A percentile compares a stretch with the other conserved stretches of the same genome.
Conservation (phyloP, 345 rosid species). For the Eucalyptus marginata region DNA sequence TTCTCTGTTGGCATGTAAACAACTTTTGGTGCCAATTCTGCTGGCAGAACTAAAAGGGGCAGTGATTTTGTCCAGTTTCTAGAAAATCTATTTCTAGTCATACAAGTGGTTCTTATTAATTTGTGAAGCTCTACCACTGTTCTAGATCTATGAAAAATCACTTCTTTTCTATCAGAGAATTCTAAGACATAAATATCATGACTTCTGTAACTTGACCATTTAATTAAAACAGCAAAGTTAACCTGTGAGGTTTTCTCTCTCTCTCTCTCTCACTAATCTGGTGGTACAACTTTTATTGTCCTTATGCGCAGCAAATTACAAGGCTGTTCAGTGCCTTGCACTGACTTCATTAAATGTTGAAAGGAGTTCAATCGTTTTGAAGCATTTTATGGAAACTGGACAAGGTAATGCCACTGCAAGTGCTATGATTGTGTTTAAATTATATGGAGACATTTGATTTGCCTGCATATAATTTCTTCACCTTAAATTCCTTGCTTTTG, state of each 20-base stretch:
- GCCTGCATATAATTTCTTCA: background rate
- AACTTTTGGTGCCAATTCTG: background rate
- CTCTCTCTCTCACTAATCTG: background rate
- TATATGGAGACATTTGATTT: background rate
- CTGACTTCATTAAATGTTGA: conserved; percentile 64
- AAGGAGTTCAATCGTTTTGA: conserved; percentile 67
- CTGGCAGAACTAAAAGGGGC: background rate
- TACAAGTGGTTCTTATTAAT: background rate
- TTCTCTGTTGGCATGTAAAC: background rate
- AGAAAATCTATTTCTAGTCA: background rate
- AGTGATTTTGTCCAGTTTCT: background rate
- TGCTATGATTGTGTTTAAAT: background rate
- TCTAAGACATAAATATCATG: background rate
- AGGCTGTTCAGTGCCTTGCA: conserved; percentile 83
- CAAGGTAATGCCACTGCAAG: conserved; percentile 34
- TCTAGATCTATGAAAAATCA: background rate
- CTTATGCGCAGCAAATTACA: conserved; percentile 60
- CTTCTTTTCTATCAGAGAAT: background rate
- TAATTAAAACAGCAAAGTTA: background rate
- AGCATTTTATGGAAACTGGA: conserved; percentile 53
- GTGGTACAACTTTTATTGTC: background rate
- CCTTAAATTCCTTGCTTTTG: background rate
- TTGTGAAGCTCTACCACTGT: background rate
- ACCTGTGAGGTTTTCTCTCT: background rate
- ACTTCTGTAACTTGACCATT: background rate